A percentile compares a stretch with the other conserved stretches of the same genome.
phyloP scores from a whole-genome alignment of 805 yeast genomes.

The Candida dajiaensis region DNA sequence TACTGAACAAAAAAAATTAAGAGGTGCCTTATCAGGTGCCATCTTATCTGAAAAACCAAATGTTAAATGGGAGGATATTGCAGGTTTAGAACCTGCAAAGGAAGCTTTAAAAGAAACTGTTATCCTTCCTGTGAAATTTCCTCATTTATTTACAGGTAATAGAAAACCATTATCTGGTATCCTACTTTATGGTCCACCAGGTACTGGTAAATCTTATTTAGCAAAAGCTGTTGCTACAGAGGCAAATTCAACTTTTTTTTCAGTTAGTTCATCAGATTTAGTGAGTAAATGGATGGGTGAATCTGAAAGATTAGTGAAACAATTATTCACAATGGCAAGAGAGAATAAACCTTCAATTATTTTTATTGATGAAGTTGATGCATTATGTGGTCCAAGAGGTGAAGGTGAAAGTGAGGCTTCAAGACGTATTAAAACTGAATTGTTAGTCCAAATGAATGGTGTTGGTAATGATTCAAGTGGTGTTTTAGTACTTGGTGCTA shows the following conservation, averaged over 20 bases:
- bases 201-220: constrained; percentile 94
- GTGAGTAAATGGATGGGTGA: constrained; percentile 99
- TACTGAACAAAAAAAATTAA: constrained; percentile 78
- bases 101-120: constrained; percentile 97
- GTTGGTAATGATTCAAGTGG: constrained; percentile 94
- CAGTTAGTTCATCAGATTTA: constrained; percentile 92
- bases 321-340: constrained; percentile 91
- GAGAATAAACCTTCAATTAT: constrained; percentile 94
- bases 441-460: constrained; percentile 97
- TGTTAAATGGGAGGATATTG: constrained; percentile 91
- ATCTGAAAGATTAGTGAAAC: constrained; percentile 92
- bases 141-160: constrained; percentile 91
- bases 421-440: constrained; percentile 91
- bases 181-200: constrained; percentile 87
- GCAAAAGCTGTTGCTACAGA: constrained; percentile 99
- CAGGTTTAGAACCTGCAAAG: constrained; percentile 92
- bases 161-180: constrained; percentile 92
- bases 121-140: constrained; percentile 91
- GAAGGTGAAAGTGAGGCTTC: constrained; percentile 97
- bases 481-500: constrained; percentile 92
- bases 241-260: constrained; percentile 93
- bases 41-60: constrained; percentile 89
- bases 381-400: constrained; percentile 95
- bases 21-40: constrained; percentile 90
- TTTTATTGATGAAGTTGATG: constrained; percentile 97